Base-by-base conservation (phyloP, 305 asterid genomes). In the Fraxinus platypoda region DNA sequence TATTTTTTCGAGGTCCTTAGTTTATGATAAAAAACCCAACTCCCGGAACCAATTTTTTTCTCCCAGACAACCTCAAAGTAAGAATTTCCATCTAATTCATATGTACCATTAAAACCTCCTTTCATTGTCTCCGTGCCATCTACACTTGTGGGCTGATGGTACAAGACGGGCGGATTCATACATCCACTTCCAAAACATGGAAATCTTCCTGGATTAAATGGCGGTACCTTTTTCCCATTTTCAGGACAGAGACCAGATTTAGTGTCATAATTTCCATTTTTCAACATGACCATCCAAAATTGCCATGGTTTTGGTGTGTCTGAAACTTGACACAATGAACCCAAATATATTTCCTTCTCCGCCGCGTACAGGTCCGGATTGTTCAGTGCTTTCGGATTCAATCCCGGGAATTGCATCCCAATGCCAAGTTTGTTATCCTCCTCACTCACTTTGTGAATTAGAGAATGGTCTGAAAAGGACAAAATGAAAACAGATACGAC, bases 261-360 rank as follows among this genome's bases (percentile, higher is more conserved):
- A 4, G 96, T 84, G 87, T 93, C 96, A 81, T 90, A 91, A 74
- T 93, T 93, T 37, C 96, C 97, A 66, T 91, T 93, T 54, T 91
- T 93, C 68, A 93, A 80, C 97, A 93, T 93, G 1, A 91, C 49
- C 97, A 91, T 93, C 97, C 94, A 93, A 84, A 93, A 93, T 52
- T 93, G 95, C 96, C 96, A 93, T 21, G 97, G 97, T 6, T 83
- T 79, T 73, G 86, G 85, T 21, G 19, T 72, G 78, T 87, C 90
- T 15, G 85, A 19, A 5, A 90, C 90, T 82, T 92, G 79, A 74
- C 97, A 92, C 21, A 91, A 84, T 2, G 89, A 86, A 31, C 97
- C 95, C 6, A 93, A 83, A 77, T 90, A 93, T 11, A 88, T 81
- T 87, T 93, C 97, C 87, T 93, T 93, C 84, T 85, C 94, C 33